Base-by-base conservation (phyloP, 2,329 filamentous ascomycete genomes). In the Berkeleyomyces rouxiae region DNA sequence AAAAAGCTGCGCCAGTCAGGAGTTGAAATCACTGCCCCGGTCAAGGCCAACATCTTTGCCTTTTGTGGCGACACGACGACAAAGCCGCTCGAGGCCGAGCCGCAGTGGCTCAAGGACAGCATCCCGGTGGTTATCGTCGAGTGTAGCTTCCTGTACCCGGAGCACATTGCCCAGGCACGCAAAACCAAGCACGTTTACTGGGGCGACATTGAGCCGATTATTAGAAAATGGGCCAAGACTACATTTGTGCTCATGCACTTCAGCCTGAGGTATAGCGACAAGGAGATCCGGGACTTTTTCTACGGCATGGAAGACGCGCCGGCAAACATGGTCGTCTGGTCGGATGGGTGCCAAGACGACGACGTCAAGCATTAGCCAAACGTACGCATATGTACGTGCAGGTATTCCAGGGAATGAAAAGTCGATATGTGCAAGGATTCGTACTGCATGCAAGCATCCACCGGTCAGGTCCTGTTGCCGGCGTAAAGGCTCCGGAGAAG, bases 31-130 rank as follows among this genome's bases (percentile, higher is more conserved):
- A 78, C 77, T 1, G 71, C 70, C 0, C 70, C 73, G 3, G 71
- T 72, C 4, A 70, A 69, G 3, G 68, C 68, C 4, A 73, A 75
- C 44, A 70, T 78, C 1, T 77, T 79, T 58, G 76, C 76, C 9
- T 79, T 79, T 61, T 68, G 79, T 3, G 77, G 77, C 4, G 77
- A 79, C 67, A 77, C 75, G 0, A 78, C 76, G 1, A 71, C 74
- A 3, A 67, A 68, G 13, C 73, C 72, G 3, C 69, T 79, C 6
- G 73, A 72, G 9, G 67, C 68, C 0, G 74, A 69, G 60, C 75
- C 75, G 0, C 65, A 68, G 33, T 78, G 76, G 75, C 64, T 79
- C 37, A 59, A 64, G 2, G 67, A 69, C 0, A 74, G 70, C 0
- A 72, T 78, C 11, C 70, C 73, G 5, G 75, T 78, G 4, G 76